These are phyloP conservation scores for Gracilaria domingensis DNA, from an alignment of 23 red algal genomes.

Conservation along the genomic window DNA sequence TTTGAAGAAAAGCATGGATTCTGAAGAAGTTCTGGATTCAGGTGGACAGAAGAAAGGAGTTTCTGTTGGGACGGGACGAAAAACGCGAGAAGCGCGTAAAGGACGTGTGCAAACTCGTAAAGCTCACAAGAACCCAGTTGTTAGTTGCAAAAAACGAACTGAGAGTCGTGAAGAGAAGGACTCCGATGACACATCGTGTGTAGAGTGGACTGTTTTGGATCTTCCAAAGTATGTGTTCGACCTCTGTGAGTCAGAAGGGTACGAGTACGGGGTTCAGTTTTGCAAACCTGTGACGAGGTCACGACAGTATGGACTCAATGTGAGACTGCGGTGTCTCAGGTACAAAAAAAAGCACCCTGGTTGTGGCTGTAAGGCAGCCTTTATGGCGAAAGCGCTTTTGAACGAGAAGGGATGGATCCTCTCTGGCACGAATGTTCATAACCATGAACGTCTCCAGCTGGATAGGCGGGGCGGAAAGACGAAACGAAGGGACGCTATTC, in stretches of 20 bases:
- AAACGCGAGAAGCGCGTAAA: too few relatives aligned
- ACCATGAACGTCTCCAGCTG: not conserved
- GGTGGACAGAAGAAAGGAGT: too few relatives aligned
- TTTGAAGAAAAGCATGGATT: too few relatives aligned
- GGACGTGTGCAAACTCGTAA: too few relatives aligned
- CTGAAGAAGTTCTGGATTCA: too few relatives aligned
- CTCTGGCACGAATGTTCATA: not conserved
- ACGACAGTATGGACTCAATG: not conserved
- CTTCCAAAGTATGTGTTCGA: not conserved
- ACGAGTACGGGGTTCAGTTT: not conserved
- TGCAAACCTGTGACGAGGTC: not conserved
- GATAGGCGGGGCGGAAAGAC: not conserved
- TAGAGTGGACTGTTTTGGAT: not conserved
- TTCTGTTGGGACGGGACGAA: too few relatives aligned
- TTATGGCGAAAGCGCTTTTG: not conserved
- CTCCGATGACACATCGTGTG: not conserved
- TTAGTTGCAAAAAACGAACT: not conserved
- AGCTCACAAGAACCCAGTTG: not conserved
- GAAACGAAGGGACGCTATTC: not conserved
- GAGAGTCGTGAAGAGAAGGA: not conserved
- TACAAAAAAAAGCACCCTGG: not conserved
- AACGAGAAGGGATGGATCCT: not conserved
- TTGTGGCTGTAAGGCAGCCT: not conserved
- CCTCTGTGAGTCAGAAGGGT: not conserved
- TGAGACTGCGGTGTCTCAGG: not conserved